Evolutionary conservation across 2,329 filamentous ascomycete genomes (phyloP).

Genomic region (Xylariaceae sp.): DNA sequence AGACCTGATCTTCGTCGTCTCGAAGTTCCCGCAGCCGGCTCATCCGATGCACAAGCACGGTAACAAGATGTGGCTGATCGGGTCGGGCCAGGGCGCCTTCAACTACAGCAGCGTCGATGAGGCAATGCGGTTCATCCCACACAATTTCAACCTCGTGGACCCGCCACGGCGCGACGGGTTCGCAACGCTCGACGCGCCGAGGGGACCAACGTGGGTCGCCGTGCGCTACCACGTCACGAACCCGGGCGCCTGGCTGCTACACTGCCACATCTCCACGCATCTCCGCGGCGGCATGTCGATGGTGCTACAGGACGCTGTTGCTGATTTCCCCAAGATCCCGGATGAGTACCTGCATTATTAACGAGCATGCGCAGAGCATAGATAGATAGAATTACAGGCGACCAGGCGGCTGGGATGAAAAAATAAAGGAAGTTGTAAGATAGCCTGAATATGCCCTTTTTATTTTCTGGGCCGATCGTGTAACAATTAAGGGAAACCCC

Average conservation of each 20-base stretch:
- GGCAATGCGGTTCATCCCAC: too few relatives aligned
- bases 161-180: too few relatives aligned
- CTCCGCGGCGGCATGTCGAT: conserved; percentile 62
- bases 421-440: too few relatives aligned
- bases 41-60: conserved; percentile 72
- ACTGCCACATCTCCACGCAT: conserved; percentile 64
- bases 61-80: conserved; percentile 65
- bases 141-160: too few relatives aligned
- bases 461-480: too few relatives aligned
- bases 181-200: too few relatives aligned
- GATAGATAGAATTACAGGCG: too few relatives aligned
- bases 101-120: conserved; percentile 59
- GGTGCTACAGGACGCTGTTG: conserved; percentile 56
- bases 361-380: too few relatives aligned
- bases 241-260: conserved; percentile 61
- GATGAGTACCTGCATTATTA: conserved; percentile 47
- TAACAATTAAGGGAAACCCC: too few relatives aligned
- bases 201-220: conserved; percentile 55
- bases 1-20: conserved; percentile 57
- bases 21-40: conserved; percentile 45
- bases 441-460: too few relatives aligned
- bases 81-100: conserved; percentile 57
- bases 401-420: too few relatives aligned
- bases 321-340: conserved; percentile 52
- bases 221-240: conserved; percentile 60